Evolutionary conservation across 73 alveolate genomes (phyloP).

Genomic region (Effrenium voratum): DNA sequence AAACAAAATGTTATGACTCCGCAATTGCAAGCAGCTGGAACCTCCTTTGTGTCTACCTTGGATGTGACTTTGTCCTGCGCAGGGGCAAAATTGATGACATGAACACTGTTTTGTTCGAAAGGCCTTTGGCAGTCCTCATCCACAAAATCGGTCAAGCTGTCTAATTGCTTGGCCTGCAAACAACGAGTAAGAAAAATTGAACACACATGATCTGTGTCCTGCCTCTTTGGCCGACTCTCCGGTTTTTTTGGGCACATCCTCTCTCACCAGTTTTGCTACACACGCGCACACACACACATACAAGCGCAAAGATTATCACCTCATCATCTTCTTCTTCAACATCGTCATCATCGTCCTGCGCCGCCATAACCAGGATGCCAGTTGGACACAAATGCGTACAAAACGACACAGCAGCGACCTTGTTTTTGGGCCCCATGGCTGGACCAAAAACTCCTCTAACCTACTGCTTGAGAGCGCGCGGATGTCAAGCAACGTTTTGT

Average conservation of each 20-base stretch:
- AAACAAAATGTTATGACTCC: not conserved
- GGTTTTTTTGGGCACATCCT: constrained; percentile 80
- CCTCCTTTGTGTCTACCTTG: constrained; percentile 88
- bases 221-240: constrained; percentile 87
- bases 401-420: not conserved
- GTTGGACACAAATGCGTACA: not conserved
- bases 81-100: not conserved
- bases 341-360: constrained; percentile 61
- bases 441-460: not conserved
- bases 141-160: constrained; percentile 61
- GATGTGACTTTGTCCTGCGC: constrained; percentile 78
- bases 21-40: no score
- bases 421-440: constrained; percentile 7
- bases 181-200: not conserved
- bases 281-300: not conserved
- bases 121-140: no score
- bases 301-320: not conserved
- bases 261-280: not conserved
- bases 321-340: constrained; percentile 71
- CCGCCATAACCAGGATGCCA: not conserved
- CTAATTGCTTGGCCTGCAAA: constrained; percentile 62
- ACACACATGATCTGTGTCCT: not conserved
- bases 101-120: no score
- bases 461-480: no score
- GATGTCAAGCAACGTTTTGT: no score